Evolutionary conservation across 169 alveolate species (phyloP), one percentile per base, ranked within the genome.

Genomic region (Plasmodium relictum): DNA sequence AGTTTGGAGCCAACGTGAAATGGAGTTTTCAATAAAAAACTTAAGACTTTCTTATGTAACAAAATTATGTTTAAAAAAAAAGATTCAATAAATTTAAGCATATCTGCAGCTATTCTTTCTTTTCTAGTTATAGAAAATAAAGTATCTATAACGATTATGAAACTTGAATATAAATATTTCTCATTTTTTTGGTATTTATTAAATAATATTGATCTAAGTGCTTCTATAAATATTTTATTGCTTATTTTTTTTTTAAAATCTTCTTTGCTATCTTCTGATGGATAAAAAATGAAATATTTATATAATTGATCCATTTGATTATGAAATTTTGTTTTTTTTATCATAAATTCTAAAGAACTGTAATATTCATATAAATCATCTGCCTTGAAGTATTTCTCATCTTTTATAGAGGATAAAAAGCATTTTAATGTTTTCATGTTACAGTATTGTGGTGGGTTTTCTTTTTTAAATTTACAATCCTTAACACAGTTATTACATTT

Each of bases 161-260:
- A 78, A 48, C 69, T 78, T 9, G 78, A 5, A 48, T 48, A 78
- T 9, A 78, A 22, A 66, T 37, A 6, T 48, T 78, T 37, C 63
- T 65, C 44, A 14, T 78, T 16, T 14, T 66, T 66, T 31, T 48
- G 12, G 65, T 78, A 31, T 5, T 69, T 63, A 24, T 78, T 76
- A 44, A 78, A 78, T 44, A 78, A 24, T 54, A 78, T 48, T 37
- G 31, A 45, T 78, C 89, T 63, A 78, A 78, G 65, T 39, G 89
- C 58, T 50, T 78, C 89, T 78, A 78, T 48, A 14, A 78, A 78
- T 8, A 65, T 22, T 18, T 78, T 37, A 24, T 78, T 65, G 20
- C 63, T 39, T 58, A 42, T 22, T 31, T 41, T 48, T 4, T 65
- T 26, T 78, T 78, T 69, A 7, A 63, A 26, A 54, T 44, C 16